Percentiles rank a stretch among this genome's conserved stretches.
Conservation (phyloP, 2,329 filamentous ascomycete genomes). For the Verticillium klebahnii region DNA sequence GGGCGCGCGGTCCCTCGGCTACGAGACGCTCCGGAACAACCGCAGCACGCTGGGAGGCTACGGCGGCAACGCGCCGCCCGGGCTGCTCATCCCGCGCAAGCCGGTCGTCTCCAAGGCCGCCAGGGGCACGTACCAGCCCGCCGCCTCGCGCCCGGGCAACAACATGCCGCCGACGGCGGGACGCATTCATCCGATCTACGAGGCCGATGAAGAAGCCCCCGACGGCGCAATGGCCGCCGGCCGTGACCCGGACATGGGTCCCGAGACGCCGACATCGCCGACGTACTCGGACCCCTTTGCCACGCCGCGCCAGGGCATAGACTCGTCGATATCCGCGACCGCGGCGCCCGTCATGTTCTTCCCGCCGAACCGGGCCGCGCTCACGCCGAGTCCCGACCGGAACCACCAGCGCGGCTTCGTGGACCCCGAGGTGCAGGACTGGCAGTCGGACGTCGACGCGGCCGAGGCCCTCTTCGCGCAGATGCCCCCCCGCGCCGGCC, state of each 20-base stretch:
- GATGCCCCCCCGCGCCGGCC: constrained; percentile 28
- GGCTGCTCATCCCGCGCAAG: constrained; percentile 25
- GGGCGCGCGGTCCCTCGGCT: constrained; percentile 39
- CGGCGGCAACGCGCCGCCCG: constrained; percentile 13
- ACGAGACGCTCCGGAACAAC: constrained; percentile 41
- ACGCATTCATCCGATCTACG: constrained; percentile 54
- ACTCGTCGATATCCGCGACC: constrained; percentile 2
- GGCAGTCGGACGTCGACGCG: constrained; percentile 52
- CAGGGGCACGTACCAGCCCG: constrained; percentile 14
- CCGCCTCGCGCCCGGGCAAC: constrained; percentile 2
- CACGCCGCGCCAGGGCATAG: constrained; percentile 28
- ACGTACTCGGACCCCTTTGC: constrained; percentile 44
- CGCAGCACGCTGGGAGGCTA: constrained; percentile 15
- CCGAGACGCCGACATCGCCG: constrained; percentile 29
- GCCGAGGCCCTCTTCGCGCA: constrained; percentile 47
- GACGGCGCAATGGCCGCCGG: constrained; percentile 7
- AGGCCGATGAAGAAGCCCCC: constrained; percentile 51
- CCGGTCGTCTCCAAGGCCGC: constrained; percentile 17
- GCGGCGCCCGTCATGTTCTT: constrained; percentile 17
- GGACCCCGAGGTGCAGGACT: constrained; percentile 53
- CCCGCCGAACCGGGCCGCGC: constrained; percentile 26
- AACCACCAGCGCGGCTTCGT: constrained; percentile 17
- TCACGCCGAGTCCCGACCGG: constrained; percentile 37
- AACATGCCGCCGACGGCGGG: constrained; percentile 21
- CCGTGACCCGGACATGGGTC: constrained; percentile 18